A percentile compares a stretch with the other conserved stretches of the same genome.
Conservation (phyloP, 371 early-diverging fungal genomes). For the Mucor irregularis region DNA sequence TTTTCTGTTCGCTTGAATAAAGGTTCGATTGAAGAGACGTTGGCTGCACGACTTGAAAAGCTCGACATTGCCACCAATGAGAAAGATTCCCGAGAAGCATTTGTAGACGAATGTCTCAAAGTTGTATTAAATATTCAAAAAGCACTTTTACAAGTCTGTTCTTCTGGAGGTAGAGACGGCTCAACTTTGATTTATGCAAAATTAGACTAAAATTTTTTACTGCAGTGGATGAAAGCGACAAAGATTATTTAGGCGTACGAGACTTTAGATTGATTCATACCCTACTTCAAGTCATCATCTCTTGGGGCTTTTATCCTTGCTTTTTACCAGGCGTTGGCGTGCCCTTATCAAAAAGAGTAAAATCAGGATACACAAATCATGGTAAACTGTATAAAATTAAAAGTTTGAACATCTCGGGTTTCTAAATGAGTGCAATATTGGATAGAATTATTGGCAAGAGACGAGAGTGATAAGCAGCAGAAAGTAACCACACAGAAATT, state of each 20-base stretch:
- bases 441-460: slow-evolving; percentile 20
- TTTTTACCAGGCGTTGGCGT: slow-evolving; percentile 69
- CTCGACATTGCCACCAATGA: slow-evolving; percentile 8
- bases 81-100: slow-evolving; percentile 12
- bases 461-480: slow-evolving; percentile 10
- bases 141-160: slow-evolving; percentile 22
- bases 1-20: not conserved
- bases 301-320: slow-evolving; percentile 72
- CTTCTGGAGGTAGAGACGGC: slow-evolving; percentile 15
- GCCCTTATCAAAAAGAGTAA: slow-evolving; percentile 61
- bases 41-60: slow-evolving; percentile 13
- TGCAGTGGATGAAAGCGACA: slow-evolving; percentile 19
- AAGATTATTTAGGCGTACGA: slow-evolving; percentile 60
- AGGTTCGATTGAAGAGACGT: slow-evolving; percentile 25
- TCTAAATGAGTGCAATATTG: not conserved
- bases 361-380: slow-evolving; percentile 51
- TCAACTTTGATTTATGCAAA: not conserved
- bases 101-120: slow-evolving; percentile 34
- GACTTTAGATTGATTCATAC: slow-evolving; percentile 67
- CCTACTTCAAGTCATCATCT: slow-evolving; percentile 63
- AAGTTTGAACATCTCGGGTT: too few relatives aligned
- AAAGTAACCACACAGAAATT: slow-evolving; percentile 4
- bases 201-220: not conserved
- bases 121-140: slow-evolving; percentile 28
- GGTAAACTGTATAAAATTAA: slow-evolving; percentile 17